Conservation (phyloP, 2,329 filamentous ascomycete species). For the Biscogniauxia marginata region DNA sequence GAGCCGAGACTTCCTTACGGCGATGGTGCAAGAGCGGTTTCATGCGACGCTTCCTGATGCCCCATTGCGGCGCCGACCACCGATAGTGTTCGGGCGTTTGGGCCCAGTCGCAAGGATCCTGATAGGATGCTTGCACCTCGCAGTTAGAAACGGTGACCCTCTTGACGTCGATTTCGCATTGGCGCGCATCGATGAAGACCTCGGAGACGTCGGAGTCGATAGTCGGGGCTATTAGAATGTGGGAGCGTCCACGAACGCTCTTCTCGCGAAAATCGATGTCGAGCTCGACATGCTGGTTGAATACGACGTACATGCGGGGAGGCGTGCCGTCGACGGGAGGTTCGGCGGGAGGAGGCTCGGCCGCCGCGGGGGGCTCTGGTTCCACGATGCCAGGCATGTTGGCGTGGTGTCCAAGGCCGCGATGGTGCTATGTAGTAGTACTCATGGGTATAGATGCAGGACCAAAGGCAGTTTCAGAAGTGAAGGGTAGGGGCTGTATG, state of each 20-base stretch:
- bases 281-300: conserved; percentile 84
- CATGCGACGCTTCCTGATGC: conserved; percentile 68
- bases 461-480: neutral
- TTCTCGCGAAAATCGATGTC: conserved; percentile 82
- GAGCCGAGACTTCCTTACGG: conserved; percentile 53
- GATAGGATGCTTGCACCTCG: conserved; percentile 45
- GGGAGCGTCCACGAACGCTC: conserved; percentile 73
- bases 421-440: conserved; percentile 14
- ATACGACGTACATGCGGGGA: conserved; percentile 50
- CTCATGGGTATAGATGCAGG: conserved; percentile 16
- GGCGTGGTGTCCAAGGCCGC: conserved; percentile 20
- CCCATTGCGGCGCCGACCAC: conserved; percentile 71
- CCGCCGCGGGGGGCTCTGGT: conserved; percentile 25
- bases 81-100: conserved; percentile 59
- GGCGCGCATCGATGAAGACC: conserved; percentile 60
- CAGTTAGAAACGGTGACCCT: conserved; percentile 53
- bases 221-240: conserved; percentile 71
- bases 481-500: neutral
- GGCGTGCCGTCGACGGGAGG: conserved; percentile 33
- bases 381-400: conserved; percentile 32
- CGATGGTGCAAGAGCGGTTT: conserved; percentile 51
- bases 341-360: conserved; percentile 28
- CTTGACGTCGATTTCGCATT: conserved; percentile 56
- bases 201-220: conserved; percentile 58
- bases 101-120: conserved; percentile 67